Percentiles rank a stretch among this genome's conserved stretches.
These are phyloP conservation scores for Penicillium robsamsonii DNA, from an alignment of 495 filamentous ascomycete genomes.

Conservation along the genomic window DNA sequence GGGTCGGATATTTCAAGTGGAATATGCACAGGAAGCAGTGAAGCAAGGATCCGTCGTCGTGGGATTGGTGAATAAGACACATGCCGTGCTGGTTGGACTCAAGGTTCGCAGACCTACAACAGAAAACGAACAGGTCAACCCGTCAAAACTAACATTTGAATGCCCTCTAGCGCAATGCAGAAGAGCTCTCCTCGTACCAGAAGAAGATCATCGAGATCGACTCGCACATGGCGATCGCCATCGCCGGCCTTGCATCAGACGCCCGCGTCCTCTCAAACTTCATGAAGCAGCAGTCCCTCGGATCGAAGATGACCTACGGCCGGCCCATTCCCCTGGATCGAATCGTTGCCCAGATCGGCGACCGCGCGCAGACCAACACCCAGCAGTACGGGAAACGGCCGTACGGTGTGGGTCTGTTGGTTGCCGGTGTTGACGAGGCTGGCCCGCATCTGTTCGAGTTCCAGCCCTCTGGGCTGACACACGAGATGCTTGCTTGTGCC, in stretches of 20 bases:
- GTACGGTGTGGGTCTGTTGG: conserved; percentile 91
- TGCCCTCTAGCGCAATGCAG: conserved; percentile 79
- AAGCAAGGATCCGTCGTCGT: conserved; percentile 99
- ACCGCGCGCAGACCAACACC: conserved; percentile 96
- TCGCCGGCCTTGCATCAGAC: conserved; percentile 95
- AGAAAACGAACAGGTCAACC: neutral
- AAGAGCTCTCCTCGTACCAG: conserved; percentile 99
- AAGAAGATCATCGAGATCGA: conserved; percentile 98
- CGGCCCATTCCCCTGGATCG: conserved; percentile 85
- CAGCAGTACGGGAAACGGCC: conserved; percentile 96
- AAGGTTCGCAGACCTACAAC: conserved; percentile 62
- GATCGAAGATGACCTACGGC: conserved; percentile 91
- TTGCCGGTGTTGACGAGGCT: conserved; percentile 88
- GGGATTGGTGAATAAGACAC: conserved; percentile 94
- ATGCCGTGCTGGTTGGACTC: conserved; percentile 90
- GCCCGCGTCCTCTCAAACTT: conserved; percentile 99
- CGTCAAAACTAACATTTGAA: conserved; percentile 10
- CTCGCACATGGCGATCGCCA: conserved; percentile 90
- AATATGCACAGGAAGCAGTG: conserved; percentile 97
- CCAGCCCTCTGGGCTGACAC: conserved; percentile 91
- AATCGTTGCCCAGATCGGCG: conserved; percentile 84
- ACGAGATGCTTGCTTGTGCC: conserved; percentile 93
- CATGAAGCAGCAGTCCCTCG: conserved; percentile 98
- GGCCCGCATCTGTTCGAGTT: conserved; percentile 98
- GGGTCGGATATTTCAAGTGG: conserved; percentile 98